phyloP scores from a whole-genome alignment of 1,284 basidiomycete species.

The Tremellales sp. region DNA sequence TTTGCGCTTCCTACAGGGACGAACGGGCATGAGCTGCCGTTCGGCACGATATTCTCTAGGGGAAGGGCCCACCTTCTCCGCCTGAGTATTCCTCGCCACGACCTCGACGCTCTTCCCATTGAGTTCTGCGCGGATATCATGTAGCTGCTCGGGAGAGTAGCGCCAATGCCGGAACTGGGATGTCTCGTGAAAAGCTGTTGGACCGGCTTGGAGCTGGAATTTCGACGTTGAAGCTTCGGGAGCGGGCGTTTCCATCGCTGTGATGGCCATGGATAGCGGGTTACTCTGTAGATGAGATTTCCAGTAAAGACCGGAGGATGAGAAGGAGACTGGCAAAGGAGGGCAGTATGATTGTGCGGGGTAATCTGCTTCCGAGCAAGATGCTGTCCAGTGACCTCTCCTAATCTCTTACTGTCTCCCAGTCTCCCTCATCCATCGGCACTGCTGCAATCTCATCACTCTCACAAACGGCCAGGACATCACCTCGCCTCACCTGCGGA shows the following conservation, averaged over 20 bases:
- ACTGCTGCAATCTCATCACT: no score
- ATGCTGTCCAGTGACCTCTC: no score
- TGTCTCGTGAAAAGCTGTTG: slow-evolving; percentile 67
- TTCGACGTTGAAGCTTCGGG: slow-evolving; percentile 4
- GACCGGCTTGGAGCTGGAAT: slow-evolving; percentile 14
- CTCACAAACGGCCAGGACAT: no score
- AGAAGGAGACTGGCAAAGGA: no score
- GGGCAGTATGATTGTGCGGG: no score
- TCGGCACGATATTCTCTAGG: slow-evolving; percentile 14
- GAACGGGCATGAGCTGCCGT: slow-evolving; percentile 1
- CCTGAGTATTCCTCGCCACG: slow-evolving; percentile 70
- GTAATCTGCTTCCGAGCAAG: no score
- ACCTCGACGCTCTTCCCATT: slow-evolving; percentile 70
- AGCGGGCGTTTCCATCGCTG: not conserved
- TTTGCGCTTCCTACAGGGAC: slow-evolving; percentile 29
- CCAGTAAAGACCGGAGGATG: no score
- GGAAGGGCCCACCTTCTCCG: slow-evolving; percentile 62
- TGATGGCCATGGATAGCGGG: not conserved
- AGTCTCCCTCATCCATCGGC: no score
- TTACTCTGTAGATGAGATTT: no score
- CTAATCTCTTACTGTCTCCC: no score
- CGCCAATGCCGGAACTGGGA: slow-evolving; percentile 87
- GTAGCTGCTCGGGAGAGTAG: slow-evolving; percentile 66
- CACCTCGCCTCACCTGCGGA: no score
- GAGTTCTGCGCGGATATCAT: slow-evolving; percentile 58